Base-by-base conservation (phyloP, 2,329 filamentous ascomycete species). In the Pestalotiopsis sp. region DNA sequence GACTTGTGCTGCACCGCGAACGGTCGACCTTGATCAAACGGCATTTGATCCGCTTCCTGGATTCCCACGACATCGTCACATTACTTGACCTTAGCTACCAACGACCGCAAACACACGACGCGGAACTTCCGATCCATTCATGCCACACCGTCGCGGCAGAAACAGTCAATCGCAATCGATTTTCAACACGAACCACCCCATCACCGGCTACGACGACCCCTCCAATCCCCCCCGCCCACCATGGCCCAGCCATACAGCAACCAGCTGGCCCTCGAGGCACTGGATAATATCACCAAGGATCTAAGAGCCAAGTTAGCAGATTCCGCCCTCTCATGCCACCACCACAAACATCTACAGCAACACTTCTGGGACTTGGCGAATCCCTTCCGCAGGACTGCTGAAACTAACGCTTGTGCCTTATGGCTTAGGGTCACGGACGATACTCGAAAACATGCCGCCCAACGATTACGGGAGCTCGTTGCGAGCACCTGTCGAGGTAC, bases 401-500 rank as follows among this genome's bases (percentile, higher is more conserved):
- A 14, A 63, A 66, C 55, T 71, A 39, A 68, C 62, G 38, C 6
- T 57, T 64, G 41, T 59, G 27, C 27, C 20, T 41, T 41, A 63
- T 79, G 76, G 61, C 73, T 61, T 52, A 79, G 81, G 67, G 76
- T 74, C 20, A 81, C 81, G 69, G 87, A 90, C 71, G 84, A 88
- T 73, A 78, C 82, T 60, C 81, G 86, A 69, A 86, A 86, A 73
- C 82, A 87, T 73, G 83, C 85, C 20, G 87, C 87, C 49, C 77
- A 81, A 59, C 83, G 88, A 77, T 81, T 90, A 66, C 82, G 85
- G 70, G 87, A 89, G 67, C 80, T 89, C 59, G 87, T 90, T 17
- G 81, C 80, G 11, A 78, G 85, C 13, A 88, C 85, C 71, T 86
- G 89, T 71, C 82, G 87, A 84, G 87, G 87, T 88, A 73, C 64